Evolutionary conservation across 176 grass and related monocot species (phyloP).

Genomic region (Eleusine indica): DNA sequence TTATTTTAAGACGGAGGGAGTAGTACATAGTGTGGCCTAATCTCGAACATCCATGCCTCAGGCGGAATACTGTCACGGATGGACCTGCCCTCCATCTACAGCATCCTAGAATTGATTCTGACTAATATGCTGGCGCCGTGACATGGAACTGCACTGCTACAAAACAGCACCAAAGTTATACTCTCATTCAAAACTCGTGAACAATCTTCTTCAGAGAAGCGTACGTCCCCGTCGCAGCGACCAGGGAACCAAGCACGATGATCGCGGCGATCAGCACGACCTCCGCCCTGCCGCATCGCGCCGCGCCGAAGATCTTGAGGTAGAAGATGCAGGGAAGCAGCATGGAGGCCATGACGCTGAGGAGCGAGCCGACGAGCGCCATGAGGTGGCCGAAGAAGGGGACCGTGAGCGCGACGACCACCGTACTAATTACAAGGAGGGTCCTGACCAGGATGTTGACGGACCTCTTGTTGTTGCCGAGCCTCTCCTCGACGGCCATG

Average conservation of each 20-base stretch:
- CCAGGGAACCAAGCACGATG: slow-evolving; percentile 53
- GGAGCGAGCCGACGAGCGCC: slow-evolving; percentile 74
- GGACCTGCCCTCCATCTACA: neutral
- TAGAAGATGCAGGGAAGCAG: slow-evolving; percentile 81
- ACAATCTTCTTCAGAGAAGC: slow-evolving; percentile 69
- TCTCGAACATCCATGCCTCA: neutral
- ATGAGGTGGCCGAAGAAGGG: slow-evolving; percentile 88
- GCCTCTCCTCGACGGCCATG: slow-evolving; percentile 56
- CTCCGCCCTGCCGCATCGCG: slow-evolving; percentile 47
- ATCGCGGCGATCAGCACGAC: slow-evolving; percentile 47
- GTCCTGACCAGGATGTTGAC: slow-evolving; percentile 40
- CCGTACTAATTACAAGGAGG: slow-evolving; percentile 60
- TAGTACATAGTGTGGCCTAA: neutral
- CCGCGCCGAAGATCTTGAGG: slow-evolving; percentile 60
- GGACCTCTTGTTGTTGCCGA: slow-evolving; percentile 36
- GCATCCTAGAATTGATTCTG: neutral
- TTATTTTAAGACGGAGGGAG: too few relatives aligned
- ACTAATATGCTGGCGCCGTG: neutral
- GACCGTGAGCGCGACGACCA: slow-evolving; percentile 55
- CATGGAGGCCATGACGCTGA: slow-evolving; percentile 68
- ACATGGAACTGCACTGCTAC: neutral
- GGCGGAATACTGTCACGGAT: neutral
- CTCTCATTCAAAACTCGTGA: slow-evolving; percentile 45
- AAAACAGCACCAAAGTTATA: neutral
- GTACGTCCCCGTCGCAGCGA: slow-evolving; percentile 59